Base-by-base conservation (phyloP, 371 early-diverging fungal genomes). In the Funneliformis caledonium region DNA sequence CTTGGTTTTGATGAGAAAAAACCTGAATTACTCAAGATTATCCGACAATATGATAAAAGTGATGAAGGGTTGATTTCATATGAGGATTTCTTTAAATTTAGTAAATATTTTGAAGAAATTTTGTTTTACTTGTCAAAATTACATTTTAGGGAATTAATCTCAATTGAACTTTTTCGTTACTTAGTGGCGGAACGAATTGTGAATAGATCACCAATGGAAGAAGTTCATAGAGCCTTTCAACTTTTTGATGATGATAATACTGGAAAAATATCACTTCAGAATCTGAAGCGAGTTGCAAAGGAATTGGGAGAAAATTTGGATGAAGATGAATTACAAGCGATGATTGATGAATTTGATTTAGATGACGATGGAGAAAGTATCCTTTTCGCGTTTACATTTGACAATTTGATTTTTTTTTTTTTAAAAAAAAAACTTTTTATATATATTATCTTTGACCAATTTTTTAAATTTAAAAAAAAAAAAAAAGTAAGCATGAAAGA, bases 281-380 rank as follows among this genome's bases (percentile, higher is more conserved):
- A 95, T 72, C 82, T 96, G 43, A 89, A 91, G 81, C 84, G 92
- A 11, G 92, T 94, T 22, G 91, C 94, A 48, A 81, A 85, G 31
- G 91, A 91, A 77, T 84, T 95, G 4, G 93, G 92, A 12, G 91
- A 93, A 62, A 84, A 86, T 45, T 80, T 95, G 72, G 92, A 89
- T 11, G 89, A 91, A 45, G 89, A 93, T 80, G 95, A 95, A 78
- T 81, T 96, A 31, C 91, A 89, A 74, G 95, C 93, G 81, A 95
- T 96, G 95, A 94, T 96, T 82, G 87, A 88, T 26, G 92, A 92
- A 81, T 94, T 92, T 5, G 95, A 94, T 83, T 85, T 85, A n/a
- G 93, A 94, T 81, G 90, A 90, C 7, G 93, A 94, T 82, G 94
- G 94, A 3, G 90, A 86, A 78, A 85, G 72, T 72, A 72, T 48